Evolutionary conservation across 352 stramenopile genomes (phyloP).

Genomic region (Phytophthora cactorum): DNA sequence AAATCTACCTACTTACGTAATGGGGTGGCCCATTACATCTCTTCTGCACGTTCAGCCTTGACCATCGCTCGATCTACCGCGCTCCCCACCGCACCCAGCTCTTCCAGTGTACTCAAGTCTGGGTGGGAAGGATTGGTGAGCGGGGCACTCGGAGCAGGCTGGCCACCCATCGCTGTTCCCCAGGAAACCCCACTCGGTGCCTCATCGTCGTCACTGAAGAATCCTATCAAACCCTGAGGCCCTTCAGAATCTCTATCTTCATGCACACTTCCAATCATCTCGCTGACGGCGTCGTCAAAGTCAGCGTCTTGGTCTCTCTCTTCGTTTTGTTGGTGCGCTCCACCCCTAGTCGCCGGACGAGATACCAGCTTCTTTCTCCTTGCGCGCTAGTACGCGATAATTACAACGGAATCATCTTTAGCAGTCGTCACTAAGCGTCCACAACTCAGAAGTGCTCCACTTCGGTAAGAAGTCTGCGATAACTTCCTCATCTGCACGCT

Average conservation of each 20-base stretch:
- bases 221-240: background rate
- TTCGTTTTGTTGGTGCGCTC: background rate
- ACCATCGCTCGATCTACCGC: background rate
- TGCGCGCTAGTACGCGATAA: background rate
- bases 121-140: background rate
- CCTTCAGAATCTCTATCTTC: background rate
- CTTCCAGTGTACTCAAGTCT: background rate
- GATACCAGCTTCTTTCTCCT: background rate
- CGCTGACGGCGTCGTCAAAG: too few relatives aligned
- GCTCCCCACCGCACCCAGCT: background rate
- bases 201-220: background rate
- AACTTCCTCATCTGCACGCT: too few relatives aligned
- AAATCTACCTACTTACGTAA: too few relatives aligned
- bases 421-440: background rate
- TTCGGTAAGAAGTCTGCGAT: too few relatives aligned
- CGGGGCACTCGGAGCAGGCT: background rate
- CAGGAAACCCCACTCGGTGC: too few relatives aligned
- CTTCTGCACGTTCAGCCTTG: background rate
- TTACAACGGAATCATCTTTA: background rate
- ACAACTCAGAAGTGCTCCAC: too few relatives aligned
- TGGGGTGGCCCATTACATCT: background rate
- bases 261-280: background rate
- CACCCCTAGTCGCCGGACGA: background rate
- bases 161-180: background rate
- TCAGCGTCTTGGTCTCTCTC: background rate